Evolutionary conservation across 352 stramenopile species (phyloP).

Genomic region (Phytophthora palmivora): DNA sequence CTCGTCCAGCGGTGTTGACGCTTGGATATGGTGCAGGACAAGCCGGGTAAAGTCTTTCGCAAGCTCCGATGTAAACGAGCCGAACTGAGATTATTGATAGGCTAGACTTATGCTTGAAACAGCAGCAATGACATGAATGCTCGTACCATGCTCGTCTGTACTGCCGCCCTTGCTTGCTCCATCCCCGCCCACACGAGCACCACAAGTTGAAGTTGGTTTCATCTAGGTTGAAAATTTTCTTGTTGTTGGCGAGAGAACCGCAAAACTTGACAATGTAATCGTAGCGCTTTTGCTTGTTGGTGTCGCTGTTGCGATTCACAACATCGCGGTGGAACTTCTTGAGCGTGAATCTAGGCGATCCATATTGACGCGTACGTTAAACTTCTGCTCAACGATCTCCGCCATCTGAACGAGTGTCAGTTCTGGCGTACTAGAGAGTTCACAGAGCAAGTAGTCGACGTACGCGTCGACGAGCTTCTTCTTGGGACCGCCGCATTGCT

Average conservation of each 20-base stretch:
- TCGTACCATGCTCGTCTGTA: too few relatives aligned
- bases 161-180: too few relatives aligned
- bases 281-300: slow-evolving; percentile 3
- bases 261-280: slow-evolving; percentile 4
- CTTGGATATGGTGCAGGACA: background rate
- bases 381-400: slow-evolving; percentile 3
- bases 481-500: background rate
- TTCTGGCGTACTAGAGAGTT: background rate
- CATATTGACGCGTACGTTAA: background rate
- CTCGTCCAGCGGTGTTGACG: background rate
- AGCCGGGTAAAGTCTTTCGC: background rate
- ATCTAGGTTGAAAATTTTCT: too few relatives aligned
- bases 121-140: too few relatives aligned
- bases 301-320: too few relatives aligned
- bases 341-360: too few relatives aligned
- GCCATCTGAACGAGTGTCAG: too few relatives aligned
- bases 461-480: background rate
- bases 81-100: too few relatives aligned
- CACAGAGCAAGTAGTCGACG: background rate
- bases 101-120: too few relatives aligned
- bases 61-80: background rate
- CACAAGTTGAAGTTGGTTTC: too few relatives aligned
- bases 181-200: too few relatives aligned
- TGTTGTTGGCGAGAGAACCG: slow-evolving; percentile 1
- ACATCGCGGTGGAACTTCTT: too few relatives aligned